Conservation (phyloP, 352 stramenopile species). For the Pythium apleroticum region DNA sequence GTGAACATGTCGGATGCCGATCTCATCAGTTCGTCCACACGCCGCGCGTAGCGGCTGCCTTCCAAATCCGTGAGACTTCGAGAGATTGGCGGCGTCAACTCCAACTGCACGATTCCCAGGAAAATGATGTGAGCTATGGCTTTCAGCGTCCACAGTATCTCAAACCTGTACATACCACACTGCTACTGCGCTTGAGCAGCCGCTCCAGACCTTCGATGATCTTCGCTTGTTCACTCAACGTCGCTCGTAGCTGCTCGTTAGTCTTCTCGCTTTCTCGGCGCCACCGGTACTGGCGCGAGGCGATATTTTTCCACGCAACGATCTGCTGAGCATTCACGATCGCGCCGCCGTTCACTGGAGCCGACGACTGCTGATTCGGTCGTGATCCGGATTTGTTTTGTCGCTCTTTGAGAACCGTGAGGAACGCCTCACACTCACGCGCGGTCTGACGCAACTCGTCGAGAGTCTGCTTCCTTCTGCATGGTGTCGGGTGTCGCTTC, state of each 20-base stretch:
- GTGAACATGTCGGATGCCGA: background rate
- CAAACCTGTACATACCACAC: conserved; percentile 1
- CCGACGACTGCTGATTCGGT: background rate
- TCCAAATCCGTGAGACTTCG: conserved; percentile 1
- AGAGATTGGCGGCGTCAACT: background rate
- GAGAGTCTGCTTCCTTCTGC: background rate
- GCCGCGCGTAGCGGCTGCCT: background rate
- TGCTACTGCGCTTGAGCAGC: conserved; percentile 4
- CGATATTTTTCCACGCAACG: background rate
- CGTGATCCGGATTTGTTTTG: background rate
- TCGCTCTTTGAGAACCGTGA: background rate
- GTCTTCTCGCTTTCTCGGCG: conserved; percentile 6
- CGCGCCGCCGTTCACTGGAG: background rate
- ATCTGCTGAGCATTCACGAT: background rate
- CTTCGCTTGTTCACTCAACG: conserved; percentile 1
- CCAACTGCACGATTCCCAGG: background rate
- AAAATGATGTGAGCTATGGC: background rate
- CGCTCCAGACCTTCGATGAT: conserved; percentile 5
- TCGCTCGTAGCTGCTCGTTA: conserved; percentile 4
- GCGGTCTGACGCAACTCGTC: background rate
- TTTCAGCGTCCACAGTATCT: background rate
- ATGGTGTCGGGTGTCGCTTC: background rate
- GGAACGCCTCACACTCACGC: background rate
- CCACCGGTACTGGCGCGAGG: background rate
- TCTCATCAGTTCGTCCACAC: conserved; percentile 8